Evolutionary conservation across 495 filamentous ascomycete genomes (phyloP).

Genomic region (Annulohypoxylon maeteangense): DNA sequence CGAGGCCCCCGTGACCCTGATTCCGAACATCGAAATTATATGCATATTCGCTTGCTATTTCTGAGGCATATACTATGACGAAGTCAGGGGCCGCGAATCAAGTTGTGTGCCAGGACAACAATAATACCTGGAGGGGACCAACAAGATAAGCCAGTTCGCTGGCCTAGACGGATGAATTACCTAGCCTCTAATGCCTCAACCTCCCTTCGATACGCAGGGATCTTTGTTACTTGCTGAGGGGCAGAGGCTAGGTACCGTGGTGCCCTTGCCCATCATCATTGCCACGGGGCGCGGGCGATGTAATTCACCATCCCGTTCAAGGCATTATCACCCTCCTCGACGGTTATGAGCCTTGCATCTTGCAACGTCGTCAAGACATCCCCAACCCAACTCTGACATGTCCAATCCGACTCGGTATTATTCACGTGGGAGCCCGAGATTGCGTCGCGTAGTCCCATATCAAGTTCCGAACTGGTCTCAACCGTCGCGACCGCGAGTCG

Average conservation of each 20-base stretch:
- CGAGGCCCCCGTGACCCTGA: constrained; percentile 3
- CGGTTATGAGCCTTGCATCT: constrained; percentile 46
- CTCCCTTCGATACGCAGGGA: neutral
- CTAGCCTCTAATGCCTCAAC: constrained; percentile 18
- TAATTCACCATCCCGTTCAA: constrained; percentile 49
- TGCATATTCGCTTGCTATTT: neutral
- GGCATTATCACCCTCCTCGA: constrained; percentile 47
- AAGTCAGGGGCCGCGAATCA: constrained; percentile 18
- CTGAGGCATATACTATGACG: constrained; percentile 19
- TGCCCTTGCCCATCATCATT: constrained; percentile 23
- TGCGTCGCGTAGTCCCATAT: constrained; percentile 43
- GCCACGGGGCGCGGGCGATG: constrained; percentile 48
- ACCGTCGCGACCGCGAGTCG: constrained; percentile 48
- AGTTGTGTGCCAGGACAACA: neutral
- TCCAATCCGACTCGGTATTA: constrained; percentile 46
- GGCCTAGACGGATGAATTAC: constrained; percentile 10
- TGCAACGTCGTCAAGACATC: constrained; percentile 49
- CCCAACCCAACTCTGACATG: constrained; percentile 48
- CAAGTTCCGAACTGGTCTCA: constrained; percentile 35
- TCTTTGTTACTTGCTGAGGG: constrained; percentile 21
- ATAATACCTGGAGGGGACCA: constrained; percentile 15
- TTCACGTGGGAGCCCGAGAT: constrained; percentile 46
- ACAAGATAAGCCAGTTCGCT: constrained; percentile 6
- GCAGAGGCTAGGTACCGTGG: constrained; percentile 15
- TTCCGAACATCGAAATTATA: constrained; percentile 1